These are phyloP conservation scores for Botrytis paeoniae DNA, from an alignment of 2,329 filamentous ascomycete species.

Conservation along the genomic window DNA sequence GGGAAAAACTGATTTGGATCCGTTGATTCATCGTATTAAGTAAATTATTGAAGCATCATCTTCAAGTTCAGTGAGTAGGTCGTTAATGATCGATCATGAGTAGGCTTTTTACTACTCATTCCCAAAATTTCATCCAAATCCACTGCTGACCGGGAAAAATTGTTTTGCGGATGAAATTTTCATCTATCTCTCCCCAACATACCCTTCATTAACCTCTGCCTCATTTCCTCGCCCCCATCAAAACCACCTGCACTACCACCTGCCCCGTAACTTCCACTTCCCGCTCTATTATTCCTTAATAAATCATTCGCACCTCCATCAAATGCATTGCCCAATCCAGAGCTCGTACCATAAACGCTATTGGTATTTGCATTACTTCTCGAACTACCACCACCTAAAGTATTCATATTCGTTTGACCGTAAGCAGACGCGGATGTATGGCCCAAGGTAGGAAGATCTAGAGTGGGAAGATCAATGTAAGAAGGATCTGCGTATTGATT, in stretches of 20 bases:
- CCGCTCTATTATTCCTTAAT: constrained; percentile 27
- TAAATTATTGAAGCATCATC: background rate
- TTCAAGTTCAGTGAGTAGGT: background rate
- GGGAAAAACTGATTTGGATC: background rate
- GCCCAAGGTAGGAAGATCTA: constrained; percentile 31
- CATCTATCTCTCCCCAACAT: constrained; percentile 15
- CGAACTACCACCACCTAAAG: constrained; percentile 20
- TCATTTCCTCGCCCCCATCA: constrained; percentile 4
- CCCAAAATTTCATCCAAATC: background rate
- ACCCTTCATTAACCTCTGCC: constrained; percentile 16
- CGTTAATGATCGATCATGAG: background rate
- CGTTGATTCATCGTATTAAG: background rate
- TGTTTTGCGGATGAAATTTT: background rate
- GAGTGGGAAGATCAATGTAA: constrained; percentile 35
- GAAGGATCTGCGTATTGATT: constrained; percentile 33
- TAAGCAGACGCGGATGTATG: constrained; percentile 25
- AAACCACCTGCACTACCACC: background rate
- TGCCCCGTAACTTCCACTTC: constrained; percentile 25
- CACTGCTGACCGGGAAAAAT: background rate
- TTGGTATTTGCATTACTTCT: constrained; percentile 17
- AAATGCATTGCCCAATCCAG: constrained; percentile 23
- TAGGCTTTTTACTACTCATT: background rate
- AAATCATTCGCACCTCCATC: constrained; percentile 23
- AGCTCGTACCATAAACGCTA: constrained; percentile 24
- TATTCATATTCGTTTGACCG: constrained; percentile 19